Conservation (phyloP, 1,139 yeast genomes). For the Chernovozyma sophiae-reginae region DNA sequence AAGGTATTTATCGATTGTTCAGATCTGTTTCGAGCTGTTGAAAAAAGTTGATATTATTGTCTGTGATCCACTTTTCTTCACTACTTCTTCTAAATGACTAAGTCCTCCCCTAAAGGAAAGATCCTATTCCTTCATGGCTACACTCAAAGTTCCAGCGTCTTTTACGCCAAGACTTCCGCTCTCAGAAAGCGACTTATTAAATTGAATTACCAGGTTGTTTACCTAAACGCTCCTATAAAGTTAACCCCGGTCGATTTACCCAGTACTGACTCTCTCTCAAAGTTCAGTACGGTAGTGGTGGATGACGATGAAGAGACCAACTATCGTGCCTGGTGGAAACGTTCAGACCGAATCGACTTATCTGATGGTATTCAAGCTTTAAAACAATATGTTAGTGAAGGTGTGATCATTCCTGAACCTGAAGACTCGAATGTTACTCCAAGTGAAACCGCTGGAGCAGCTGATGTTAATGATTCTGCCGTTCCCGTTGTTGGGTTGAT, state of each 20-base stretch:
- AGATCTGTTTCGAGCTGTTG: too few relatives aligned
- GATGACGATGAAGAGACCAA: conserved; percentile 19
- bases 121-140: conserved; percentile 43
- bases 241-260: conserved; percentile 70
- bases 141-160: conserved; percentile 41
- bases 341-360: conserved; percentile 23
- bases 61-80: too few relatives aligned
- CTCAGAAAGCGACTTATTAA: conserved; percentile 36
- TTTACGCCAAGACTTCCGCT: conserved; percentile 46
- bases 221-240: conserved; percentile 70
- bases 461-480: conserved; percentile 17
- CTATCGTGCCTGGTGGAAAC: conserved; percentile 39
- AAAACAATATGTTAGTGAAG: conserved; percentile 25
- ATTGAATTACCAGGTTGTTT: conserved; percentile 57
- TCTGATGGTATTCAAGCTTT: conserved; percentile 28
- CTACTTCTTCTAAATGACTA: too few relatives aligned
- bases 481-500: conserved; percentile 40
- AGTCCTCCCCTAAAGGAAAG: conserved; percentile 18
- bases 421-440: conserved; percentile 15
- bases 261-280: conserved; percentile 42
- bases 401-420: conserved; percentile 20
- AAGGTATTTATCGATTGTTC: too few relatives aligned
- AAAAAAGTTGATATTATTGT: too few relatives aligned
- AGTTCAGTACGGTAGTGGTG: conserved; percentile 25
- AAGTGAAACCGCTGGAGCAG: conserved; percentile 9